Conservation (phyloP, 495 filamentous ascomycete species). For the Viridothelium virens region DNA sequence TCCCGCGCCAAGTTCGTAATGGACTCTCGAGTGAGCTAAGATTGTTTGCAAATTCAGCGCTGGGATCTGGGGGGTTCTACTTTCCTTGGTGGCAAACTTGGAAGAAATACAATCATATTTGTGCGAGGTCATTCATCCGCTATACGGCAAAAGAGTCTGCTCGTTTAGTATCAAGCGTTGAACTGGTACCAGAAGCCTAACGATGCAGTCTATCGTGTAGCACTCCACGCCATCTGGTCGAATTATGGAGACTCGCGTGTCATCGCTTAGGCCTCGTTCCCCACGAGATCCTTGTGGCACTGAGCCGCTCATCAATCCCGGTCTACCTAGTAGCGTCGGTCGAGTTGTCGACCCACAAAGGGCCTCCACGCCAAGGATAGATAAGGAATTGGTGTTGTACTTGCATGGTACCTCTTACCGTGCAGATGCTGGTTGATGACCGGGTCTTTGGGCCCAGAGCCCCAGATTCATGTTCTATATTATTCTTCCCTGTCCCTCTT, state of each 20-base stretch:
- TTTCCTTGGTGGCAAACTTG: neutral
- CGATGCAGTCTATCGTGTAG: too few species aligned
- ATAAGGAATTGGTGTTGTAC: neutral
- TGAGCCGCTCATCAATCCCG: neutral
- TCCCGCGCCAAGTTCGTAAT: slow-evolving; percentile 5
- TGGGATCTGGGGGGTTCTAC: neutral
- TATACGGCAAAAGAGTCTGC: neutral
- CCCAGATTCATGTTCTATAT: slow-evolving; percentile 2
- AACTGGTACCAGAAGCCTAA: too few species aligned
- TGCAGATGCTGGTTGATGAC: neutral
- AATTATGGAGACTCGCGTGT: too few species aligned
- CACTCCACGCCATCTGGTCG: too few species aligned
- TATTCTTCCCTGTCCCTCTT: neutral
- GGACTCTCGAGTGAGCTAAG: neutral
- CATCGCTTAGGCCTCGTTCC: neutral
- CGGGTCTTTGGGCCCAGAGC: neutral
- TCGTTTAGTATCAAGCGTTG: too few species aligned
- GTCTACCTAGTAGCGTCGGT: neutral
- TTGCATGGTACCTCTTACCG: neutral
- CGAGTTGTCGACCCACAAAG: neutral
- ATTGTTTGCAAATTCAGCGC: neutral
- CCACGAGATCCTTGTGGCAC: neutral
- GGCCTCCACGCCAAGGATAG: neutral
- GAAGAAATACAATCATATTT: neutral
- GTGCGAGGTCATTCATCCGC: neutral